phyloP scores from a whole-genome alignment of 345 rosid species.

The Geranium rotundifolium region DNA sequence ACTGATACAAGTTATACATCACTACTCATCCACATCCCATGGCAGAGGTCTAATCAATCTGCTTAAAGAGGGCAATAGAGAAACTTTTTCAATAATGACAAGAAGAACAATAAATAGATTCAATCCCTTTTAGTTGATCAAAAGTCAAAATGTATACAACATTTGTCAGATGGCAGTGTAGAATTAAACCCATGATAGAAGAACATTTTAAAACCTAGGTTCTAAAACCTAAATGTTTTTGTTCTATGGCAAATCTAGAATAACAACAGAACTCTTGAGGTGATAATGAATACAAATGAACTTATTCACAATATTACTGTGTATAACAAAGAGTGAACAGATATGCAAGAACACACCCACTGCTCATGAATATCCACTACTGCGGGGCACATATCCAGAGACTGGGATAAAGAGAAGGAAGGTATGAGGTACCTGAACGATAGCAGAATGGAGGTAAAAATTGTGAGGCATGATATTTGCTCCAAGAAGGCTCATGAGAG shows the following conservation, averaged over 20 bases:
- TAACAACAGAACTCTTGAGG: background rate
- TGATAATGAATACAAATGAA: background rate
- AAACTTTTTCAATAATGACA: no score
- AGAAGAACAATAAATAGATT: no score
- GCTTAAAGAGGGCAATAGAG: no score
- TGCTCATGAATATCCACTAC: background rate
- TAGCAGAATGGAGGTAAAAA: slow-evolving; percentile 88
- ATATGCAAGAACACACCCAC: background rate
- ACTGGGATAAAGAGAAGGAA: background rate
- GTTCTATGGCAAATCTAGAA: slow-evolving; percentile 1
- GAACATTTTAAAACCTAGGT: no score
- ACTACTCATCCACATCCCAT: no score
- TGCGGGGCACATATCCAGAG: background rate
- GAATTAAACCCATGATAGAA: no score
- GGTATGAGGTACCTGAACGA: slow-evolving; percentile 50
- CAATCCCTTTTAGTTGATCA: no score
- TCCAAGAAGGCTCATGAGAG: slow-evolving; percentile 96
- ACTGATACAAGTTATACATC: no score
- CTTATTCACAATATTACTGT: background rate
- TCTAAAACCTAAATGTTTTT: background rate
- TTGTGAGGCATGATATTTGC: slow-evolving; percentile 92
- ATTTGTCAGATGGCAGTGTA: no score
- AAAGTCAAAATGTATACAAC: no score
- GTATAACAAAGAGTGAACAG: background rate
- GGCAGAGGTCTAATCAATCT: no score